Evolutionary conservation across 495 filamentous ascomycete species (phyloP).

Genomic region (Aspergillus hancockii): DNA sequence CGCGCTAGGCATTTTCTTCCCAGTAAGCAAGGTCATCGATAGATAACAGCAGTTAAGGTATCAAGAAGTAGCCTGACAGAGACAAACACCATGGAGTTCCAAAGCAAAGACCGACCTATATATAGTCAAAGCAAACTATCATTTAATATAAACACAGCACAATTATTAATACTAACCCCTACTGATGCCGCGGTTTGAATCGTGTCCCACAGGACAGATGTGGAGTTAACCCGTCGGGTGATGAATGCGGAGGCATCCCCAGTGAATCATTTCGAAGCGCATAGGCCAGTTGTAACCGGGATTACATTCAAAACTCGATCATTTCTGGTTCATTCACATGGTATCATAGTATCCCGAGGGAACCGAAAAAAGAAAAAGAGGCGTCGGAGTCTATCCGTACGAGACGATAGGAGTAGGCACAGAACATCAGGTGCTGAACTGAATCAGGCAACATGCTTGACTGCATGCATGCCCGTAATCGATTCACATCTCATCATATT

Average conservation of each 20-base stretch:
- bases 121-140: neutral
- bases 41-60: neutral
- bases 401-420: neutral
- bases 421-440: too few species aligned
- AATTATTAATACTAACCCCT: neutral
- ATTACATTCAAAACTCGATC: too few species aligned
- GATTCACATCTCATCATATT: too few species aligned
- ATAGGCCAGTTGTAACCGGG: too few species aligned
- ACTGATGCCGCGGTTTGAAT: neutral
- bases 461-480: too few species aligned
- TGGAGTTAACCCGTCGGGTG: neutral
- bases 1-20: slow-evolving; percentile 3
- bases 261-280: too few species aligned
- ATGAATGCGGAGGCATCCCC: too few species aligned
- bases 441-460: too few species aligned
- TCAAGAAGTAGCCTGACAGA: neutral
- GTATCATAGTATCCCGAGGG: too few species aligned
- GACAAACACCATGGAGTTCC: neutral
- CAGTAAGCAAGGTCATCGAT: neutral
- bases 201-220: neutral
- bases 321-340: too few species aligned
- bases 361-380: too few species aligned
- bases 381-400: neutral
- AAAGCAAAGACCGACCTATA: neutral
- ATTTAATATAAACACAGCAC: neutral